Evolutionary conservation across 2,329 filamentous ascomycete species (phyloP).

Genomic region (Aspergillus persii): DNA sequence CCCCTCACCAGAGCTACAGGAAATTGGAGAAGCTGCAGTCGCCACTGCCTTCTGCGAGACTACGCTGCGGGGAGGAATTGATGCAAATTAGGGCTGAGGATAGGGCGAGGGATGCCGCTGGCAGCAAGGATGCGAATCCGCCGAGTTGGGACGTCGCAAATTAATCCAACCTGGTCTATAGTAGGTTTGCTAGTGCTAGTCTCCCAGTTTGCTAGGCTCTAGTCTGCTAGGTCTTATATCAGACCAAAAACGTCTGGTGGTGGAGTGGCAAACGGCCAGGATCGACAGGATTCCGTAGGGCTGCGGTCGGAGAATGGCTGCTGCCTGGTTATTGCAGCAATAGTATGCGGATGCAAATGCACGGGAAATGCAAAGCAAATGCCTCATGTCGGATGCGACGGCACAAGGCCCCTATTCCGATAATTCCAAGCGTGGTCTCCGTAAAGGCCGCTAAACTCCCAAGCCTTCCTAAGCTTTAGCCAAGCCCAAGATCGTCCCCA

Average conservation of each 20-base stretch:
- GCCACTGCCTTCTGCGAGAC: not conserved
- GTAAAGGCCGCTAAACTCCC: not conserved
- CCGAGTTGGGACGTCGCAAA: too few relatives aligned
- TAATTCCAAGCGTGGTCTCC: too few relatives aligned
- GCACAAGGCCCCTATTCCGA: too few relatives aligned
- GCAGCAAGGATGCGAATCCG: not conserved
- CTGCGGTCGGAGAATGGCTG: not conserved
- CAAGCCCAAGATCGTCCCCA: not conserved
- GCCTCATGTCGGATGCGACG: too few relatives aligned
- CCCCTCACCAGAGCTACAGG: not conserved
- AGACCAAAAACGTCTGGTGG: not conserved
- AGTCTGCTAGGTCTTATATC: not conserved
- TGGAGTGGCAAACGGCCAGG: too few relatives aligned
- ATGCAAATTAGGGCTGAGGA: not conserved
- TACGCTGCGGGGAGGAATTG: not conserved
- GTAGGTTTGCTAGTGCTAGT: too few relatives aligned
- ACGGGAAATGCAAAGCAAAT: too few relatives aligned
- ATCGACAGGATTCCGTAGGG: not conserved
- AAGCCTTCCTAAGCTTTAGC: constrained; percentile 5
- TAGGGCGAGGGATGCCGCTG: not conserved
- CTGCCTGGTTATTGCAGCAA: not conserved
- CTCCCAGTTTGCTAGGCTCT: too few relatives aligned
- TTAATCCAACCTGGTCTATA: too few relatives aligned
- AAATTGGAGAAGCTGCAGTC: not conserved
- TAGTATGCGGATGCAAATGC: too few relatives aligned